Percentiles rank a stretch among this genome's conserved stretches.
These are phyloP conservation scores for Clarireedia paspali DNA, from an alignment of 2,329 filamentous ascomycete genomes.

Conservation along the genomic window DNA sequence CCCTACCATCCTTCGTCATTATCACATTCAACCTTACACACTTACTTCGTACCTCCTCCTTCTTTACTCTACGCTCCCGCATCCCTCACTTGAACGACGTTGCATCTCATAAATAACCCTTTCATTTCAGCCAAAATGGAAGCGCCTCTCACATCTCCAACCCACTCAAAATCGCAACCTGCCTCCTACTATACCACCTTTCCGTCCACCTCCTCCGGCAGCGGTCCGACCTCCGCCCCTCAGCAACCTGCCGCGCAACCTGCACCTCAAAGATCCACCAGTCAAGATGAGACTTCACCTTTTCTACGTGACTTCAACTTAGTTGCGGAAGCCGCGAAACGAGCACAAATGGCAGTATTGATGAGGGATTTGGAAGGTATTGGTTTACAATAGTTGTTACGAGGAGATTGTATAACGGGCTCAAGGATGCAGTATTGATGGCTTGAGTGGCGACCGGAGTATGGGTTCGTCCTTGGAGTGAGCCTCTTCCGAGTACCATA, in stretches of 20 bases:
- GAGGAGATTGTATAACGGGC: neutral
- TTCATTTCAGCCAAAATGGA: conserved; percentile 3
- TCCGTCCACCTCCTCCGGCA: conserved; percentile 6
- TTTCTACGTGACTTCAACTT: conserved; percentile 79
- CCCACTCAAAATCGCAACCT: conserved; percentile 33
- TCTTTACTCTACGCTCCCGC: neutral
- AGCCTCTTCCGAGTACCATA: too few relatives aligned
- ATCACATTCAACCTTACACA: too few relatives aligned
- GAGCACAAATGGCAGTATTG: conserved; percentile 83
- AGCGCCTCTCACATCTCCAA: conserved; percentile 4
- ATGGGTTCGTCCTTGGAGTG: too few relatives aligned
- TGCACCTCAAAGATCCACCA: conserved; percentile 6
- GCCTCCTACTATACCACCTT: conserved; percentile 20
- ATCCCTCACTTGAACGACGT: neutral
- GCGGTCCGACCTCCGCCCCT: conserved; percentile 12
- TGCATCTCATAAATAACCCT: too few relatives aligned
- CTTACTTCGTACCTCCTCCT: neutral
- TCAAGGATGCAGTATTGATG: neutral
- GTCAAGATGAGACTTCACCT: conserved; percentile 45
- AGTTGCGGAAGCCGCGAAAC: conserved; percentile 85
- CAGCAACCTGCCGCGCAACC: conserved; percentile 12
- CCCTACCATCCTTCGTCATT: too few relatives aligned
- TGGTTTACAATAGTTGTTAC: conserved; percentile 15
- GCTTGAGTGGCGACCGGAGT: too few relatives aligned
- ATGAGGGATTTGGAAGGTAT: conserved; percentile 71